Base-by-base conservation (phyloP, 345 rosid genomes). In the Boechera divaricarpa region DNA sequence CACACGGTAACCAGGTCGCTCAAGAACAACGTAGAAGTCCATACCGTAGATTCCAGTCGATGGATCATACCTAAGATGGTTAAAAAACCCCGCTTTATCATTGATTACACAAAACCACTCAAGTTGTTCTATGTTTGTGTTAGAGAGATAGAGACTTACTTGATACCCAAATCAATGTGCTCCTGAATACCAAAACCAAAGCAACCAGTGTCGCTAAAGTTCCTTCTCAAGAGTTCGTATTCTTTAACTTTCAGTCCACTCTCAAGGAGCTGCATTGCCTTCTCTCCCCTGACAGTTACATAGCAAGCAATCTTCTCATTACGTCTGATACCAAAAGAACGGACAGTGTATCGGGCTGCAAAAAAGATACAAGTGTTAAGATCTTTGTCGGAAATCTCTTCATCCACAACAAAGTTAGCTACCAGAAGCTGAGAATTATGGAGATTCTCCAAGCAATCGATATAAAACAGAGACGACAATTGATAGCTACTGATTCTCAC, bases 161-260 rank as follows among this genome's bases (percentile, higher is more conserved):
- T 92, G 85, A 94, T 94, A 29, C 98, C 97, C 31, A 90, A 89
- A 87, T 94, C 98, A 38, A 94, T 94, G 81, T 91, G 98, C 83
- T 94, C 98, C 69, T 94, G 97, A 47, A 94, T 94, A 39, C 94
- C 98, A 1, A 94, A 94, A 10, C 98, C 98, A 5, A 94, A 94
- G 83, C 98, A 94, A 33, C 98, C 97, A n/a, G 98, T 94, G 54
- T 94, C 98, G 33, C 97, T 94, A 80, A 94, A 94, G 88, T 94
- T 94, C 82, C 87, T 92, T 65, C 98, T 85, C 77, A 94, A 76
- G 53, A 94, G 89, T 79, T 94, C 98, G 6, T 91, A 94, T 38
- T 94, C 98, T 81, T 94, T 94, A 32, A 94, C 98, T 82, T 94
- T 91, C 79, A 93, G 72, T 6, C 98, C 98, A 41, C 98, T 91